Conservation (phyloP, 305 asterid genomes). For the Solanum aculeatissimum region DNA sequence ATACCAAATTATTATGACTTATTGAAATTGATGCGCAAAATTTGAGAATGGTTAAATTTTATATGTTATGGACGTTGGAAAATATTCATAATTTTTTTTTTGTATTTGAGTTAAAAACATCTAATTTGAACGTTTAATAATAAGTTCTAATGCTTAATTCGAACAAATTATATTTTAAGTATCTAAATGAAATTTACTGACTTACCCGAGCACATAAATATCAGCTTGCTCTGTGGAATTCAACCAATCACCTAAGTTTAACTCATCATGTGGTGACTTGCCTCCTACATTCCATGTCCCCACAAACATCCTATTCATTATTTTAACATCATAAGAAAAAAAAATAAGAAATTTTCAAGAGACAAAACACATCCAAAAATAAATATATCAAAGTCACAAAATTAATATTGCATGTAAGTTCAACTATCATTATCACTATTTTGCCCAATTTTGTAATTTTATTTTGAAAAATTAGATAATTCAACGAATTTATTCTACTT, state of each 20-base stretch:
- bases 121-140: not conserved
- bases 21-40: not conserved
- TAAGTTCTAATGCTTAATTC: not conserved
- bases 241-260: constrained; percentile 56
- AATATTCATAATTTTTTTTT: accelerated
- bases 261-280: constrained; percentile 46
- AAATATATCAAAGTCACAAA: not conserved
- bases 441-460: not conserved
- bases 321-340: not conserved
- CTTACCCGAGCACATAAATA: constrained; percentile 77
- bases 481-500: not conserved
- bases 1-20: not conserved
- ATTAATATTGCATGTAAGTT: not conserved
- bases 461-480: not conserved
- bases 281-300: constrained; percentile 98
- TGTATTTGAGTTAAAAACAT: not conserved
- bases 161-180: not conserved
- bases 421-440: not conserved
- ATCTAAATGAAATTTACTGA: not conserved
- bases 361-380: not conserved
- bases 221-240: constrained; percentile 43
- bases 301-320: constrained; percentile 46
- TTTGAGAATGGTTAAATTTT: not conserved
- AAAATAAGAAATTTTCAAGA: not conserved
- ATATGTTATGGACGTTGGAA: not conserved